phyloP scores from a whole-genome alignment of 345 rosid genomes.

The Brassica carinata region DNA sequence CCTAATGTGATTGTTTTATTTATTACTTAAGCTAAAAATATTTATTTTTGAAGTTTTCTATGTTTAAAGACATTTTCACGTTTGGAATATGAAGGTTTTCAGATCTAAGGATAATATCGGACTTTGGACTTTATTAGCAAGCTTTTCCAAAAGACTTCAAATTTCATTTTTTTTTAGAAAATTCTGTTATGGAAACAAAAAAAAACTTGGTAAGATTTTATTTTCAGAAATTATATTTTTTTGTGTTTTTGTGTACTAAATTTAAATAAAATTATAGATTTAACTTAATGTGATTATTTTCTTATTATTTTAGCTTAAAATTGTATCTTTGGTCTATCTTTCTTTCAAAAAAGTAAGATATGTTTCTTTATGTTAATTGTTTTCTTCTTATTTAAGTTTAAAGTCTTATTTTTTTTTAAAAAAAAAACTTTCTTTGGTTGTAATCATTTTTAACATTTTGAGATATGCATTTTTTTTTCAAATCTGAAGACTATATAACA shows the following conservation, averaged over 20 bases:
- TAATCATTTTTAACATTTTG: background rate
- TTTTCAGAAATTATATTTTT: too few species aligned
- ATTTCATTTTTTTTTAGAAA: background rate
- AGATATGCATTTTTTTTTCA: background rate
- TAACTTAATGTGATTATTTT: background rate
- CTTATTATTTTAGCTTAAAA: background rate
- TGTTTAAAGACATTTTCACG: background rate
- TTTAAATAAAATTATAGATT: too few species aligned
- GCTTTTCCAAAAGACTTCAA: background rate
- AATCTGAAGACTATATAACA: background rate
- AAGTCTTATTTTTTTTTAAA: too few species aligned
- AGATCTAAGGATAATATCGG: background rate
- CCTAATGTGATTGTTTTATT: background rate
- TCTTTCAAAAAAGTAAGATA: background rate
- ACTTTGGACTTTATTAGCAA: background rate
- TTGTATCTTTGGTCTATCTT: too few species aligned
- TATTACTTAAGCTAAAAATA: too few species aligned
- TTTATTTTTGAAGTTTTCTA: too few species aligned
- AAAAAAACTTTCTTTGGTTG: background rate
- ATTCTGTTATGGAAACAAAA: background rate
- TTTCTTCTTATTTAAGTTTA: background rate
- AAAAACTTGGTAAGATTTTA: background rate
- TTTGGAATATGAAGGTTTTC: background rate
- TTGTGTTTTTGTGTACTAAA: too few species aligned
- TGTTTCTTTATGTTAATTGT: background rate